Base-by-base conservation (phyloP, 495 filamentous ascomycete genomes). In the Podospora pseudoanserina region DNA sequence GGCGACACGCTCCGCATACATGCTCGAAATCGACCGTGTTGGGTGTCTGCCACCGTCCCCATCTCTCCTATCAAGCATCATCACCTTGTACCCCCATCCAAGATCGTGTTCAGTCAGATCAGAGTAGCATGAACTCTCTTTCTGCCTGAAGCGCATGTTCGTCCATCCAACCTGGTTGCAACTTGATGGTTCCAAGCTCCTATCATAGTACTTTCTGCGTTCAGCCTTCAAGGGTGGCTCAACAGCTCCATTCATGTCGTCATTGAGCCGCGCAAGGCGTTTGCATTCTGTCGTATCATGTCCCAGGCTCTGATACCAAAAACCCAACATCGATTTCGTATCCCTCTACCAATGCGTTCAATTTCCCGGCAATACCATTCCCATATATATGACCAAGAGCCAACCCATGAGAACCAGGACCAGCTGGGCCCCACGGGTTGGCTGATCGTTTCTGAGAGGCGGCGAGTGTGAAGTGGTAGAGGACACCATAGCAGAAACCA, bases 401-500 rank as follows among this genome's bases (percentile, higher is more conserved):
- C 69, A 73, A 15, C 71, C 71, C 23, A 23, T 23, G 23, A 23
- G 4, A 55, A 39, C 71, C 71, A 73, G 6, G 69, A 73, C 71
- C 71, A 73, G 32, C 71, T 73, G 1, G 71, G 63, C 1, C 65
- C 65, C 18, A 64, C 53, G 4, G 23, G 63, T 34, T 19, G 20
- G 18, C 56, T 18, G 15, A 19, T 23, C 20, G 1, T 18, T 6
- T 59, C 7, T 6, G 56, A 59, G 0, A 59, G 16, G 5, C 69
- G 68, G 23, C 63, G 59, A 16, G 27, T 34, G 20, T 62, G 59
- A 18, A 28, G 18, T 13, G 27, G 28, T 9, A 71, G 15, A n/a
- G 71, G 69, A 15, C 66, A n/a, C 71, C 71, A 73, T 16, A 73
- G 69, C 9, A 73, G 69, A 34, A 70, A 71, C 68, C 68, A 73